A percentile compares a stretch with the other conserved stretches of the same genome.
Conservation (phyloP, 495 filamentous ascomycete genomes). For the Cercophora newfieldiana region DNA sequence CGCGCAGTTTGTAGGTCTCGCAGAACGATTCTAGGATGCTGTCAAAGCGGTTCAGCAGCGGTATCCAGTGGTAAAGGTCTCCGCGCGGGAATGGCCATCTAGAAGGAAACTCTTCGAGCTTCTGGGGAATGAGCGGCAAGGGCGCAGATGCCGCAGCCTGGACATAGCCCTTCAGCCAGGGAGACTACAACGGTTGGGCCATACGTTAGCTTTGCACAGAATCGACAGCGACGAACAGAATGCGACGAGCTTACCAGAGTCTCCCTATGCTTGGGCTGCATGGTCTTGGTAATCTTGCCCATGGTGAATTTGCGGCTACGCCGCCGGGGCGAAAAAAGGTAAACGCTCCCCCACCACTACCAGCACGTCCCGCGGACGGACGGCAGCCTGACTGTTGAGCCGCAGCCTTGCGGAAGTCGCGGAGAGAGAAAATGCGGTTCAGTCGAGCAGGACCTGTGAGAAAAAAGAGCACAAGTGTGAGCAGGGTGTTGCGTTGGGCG, state of each 20-base stretch:
- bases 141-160: conserved; percentile 64
- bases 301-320: conserved; percentile 62
- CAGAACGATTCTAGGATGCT: conserved; percentile 78
- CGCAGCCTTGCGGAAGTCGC: conserved; percentile 28
- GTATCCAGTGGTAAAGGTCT: conserved; percentile 98
- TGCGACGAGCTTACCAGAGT: conserved; percentile 70
- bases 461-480: conserved; percentile 1
- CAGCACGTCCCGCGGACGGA: conserved; percentile 37
- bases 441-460: conserved; percentile 7
- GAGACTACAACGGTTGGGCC: conserved; percentile 59
- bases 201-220: conserved; percentile 7
- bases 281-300: conserved; percentile 97
- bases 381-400: conserved; percentile 38
- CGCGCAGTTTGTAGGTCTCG: conserved; percentile 75
- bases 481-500: not conserved
- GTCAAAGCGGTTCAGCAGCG: conserved; percentile 92
- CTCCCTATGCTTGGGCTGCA: conserved; percentile 88
- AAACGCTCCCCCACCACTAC: conserved; percentile 52
- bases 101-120: conserved; percentile 76
- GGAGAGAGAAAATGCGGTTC: conserved; percentile 1
- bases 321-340: conserved; percentile 46
- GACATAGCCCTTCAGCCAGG: conserved; percentile 80
- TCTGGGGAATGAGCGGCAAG: conserved; percentile 70
- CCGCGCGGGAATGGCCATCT: conserved; percentile 96
- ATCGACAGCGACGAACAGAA: conserved; percentile 2